Base-by-base conservation (phyloP, 2,329 filamentous ascomycete species). In the Onygenales sp. region DNA sequence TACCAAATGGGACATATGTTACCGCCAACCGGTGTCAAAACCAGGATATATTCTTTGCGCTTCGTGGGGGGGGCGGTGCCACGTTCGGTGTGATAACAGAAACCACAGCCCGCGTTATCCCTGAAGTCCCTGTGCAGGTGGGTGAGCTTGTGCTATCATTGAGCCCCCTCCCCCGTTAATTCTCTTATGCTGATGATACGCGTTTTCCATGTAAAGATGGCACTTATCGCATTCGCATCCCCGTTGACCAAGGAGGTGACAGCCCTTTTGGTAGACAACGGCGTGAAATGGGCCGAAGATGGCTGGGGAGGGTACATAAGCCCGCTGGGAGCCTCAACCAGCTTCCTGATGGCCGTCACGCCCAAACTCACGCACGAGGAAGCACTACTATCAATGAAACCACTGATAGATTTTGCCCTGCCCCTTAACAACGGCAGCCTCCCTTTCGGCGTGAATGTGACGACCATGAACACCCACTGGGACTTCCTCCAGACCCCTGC, bases 31-130 rank as follows among this genome's bases (percentile, higher is more conserved):
- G 62, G 32, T 63, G 65, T 9, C 52, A 66, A 42, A 72, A 78
- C 54, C 17, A 65, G 2, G 75, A 77, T 54, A 62, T 78, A 11
- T 78, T 72, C 64, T 77, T 72, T 71, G 75, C 74, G 2, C 63
- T 78, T 32, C 65, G 72, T 27, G 76, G 76, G 32, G 75, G 72
- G 27, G 73, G 73, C 42, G 68, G 67, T 8, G 79, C 80, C n/a
- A 83, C 74, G 34, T 85, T 77, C 57, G 81, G 71, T 4, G 70
- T 83, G 2, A 78, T 84, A 27, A 57, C 52, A 36, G 59, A 61
- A 36, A 58, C 57, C 47, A 59, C 42, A 40, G 55, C 52, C 3
- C 52, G 55, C n/a, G 58, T 55, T 6, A 56, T 60, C 21, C 57
- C 57, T 13, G 56, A 59, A 21, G 55, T 50, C 33, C 53, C 55